Evolutionary conservation across 176 grass and related monocot species (phyloP).

Genomic region (Zea luxurians): DNA sequence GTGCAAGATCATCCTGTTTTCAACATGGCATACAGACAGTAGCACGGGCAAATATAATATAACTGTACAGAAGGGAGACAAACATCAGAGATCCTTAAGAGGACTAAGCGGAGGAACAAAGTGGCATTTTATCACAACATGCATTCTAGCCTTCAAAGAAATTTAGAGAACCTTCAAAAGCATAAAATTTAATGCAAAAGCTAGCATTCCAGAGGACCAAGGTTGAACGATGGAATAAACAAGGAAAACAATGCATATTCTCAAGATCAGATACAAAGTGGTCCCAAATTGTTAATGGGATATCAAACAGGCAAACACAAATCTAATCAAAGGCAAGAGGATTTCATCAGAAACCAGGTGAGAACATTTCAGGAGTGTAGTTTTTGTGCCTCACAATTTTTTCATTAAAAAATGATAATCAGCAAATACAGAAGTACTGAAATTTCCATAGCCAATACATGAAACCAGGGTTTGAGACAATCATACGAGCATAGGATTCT

Average conservation of each 20-base stretch:
- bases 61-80: constrained; percentile 3
- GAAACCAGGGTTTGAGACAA: neutral
- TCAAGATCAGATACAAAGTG: neutral
- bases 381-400: neutral
- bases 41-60: neutral
- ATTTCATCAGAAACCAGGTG: neutral
- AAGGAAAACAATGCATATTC: neutral
- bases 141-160: constrained; percentile 2
- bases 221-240: neutral
- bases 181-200: neutral
- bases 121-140: neutral
- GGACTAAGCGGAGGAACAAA: neutral
- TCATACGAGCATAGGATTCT: neutral
- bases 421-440: neutral
- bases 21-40: neutral
- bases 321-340: neutral
- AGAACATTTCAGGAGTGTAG: neutral
- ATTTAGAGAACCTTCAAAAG: neutral
- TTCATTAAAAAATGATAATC: neutral
- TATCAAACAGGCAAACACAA: neutral
- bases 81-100: neutral
- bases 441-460: neutral
- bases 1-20: constrained; percentile 2
- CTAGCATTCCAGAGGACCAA: neutral
- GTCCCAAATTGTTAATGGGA: neutral